Percentiles rank a stretch among this genome's conserved stretches.
Evolutionary conservation across 2,329 filamentous ascomycete genomes (phyloP).

Genomic region (Fusarium sp.): DNA sequence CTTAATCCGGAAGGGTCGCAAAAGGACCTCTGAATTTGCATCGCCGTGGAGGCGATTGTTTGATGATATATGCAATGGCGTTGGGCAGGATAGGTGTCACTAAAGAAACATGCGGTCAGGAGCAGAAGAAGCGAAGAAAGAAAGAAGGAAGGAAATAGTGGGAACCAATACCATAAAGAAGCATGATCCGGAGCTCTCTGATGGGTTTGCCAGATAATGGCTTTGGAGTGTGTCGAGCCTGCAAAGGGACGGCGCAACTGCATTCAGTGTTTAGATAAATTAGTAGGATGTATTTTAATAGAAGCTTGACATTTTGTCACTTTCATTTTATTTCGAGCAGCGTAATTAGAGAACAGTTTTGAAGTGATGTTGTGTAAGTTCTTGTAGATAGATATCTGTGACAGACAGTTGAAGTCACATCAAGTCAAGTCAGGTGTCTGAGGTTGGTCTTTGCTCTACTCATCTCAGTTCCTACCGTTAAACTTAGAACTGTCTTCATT

Average conservation of each 20-base stretch:
- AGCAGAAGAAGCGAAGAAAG: conserved; percentile 39
- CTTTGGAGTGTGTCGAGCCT: conserved; percentile 32
- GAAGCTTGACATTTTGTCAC: conserved; percentile 48
- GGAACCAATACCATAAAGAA: conserved; percentile 46
- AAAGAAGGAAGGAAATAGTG: conserved; percentile 36
- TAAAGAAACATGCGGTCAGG: conserved; percentile 42
- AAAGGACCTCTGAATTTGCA: conserved; percentile 25
- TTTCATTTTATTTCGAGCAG: background rate
- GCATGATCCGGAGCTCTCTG: conserved; percentile 27
- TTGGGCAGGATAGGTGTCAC: conserved; percentile 45
- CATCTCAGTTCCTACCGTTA: background rate
- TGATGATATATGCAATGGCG: conserved; percentile 50
- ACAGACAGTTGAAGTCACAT: background rate
- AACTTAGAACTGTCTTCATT: conserved; percentile 19
- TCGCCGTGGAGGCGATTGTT: conserved; percentile 39
- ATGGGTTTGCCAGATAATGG: conserved; percentile 16
- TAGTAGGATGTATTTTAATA: conserved; percentile 57
- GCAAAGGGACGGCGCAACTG: conserved; percentile 35
- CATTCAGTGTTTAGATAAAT: conserved; percentile 49
- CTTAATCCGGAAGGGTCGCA: conserved; percentile 8
- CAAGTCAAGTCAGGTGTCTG: conserved; percentile 25
- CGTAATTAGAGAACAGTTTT: background rate
- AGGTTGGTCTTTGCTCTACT: conserved; percentile 6
- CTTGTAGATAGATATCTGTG: background rate
- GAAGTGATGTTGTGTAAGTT: background rate